These are phyloP conservation scores for Chytriomyces confervae DNA, from an alignment of 192 early-diverging fungal species.

Conservation along the genomic window DNA sequence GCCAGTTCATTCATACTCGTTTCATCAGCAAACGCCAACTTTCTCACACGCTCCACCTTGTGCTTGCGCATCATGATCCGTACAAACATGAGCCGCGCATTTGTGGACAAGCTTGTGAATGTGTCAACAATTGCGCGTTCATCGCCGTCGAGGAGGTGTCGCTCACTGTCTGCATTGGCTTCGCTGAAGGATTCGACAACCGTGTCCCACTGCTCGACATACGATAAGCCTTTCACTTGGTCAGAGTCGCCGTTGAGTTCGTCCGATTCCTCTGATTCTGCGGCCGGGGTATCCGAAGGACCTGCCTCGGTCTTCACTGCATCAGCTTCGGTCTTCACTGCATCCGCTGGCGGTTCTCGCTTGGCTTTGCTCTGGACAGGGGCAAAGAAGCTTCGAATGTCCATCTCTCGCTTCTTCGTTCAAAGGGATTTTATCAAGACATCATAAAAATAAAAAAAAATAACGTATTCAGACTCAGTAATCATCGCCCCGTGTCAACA, in stretches of 20 bases:
- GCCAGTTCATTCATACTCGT: background rate
- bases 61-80: conserved; percentile 22
- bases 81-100: background rate
- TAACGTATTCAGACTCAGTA: conserved; percentile 47
- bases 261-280: background rate
- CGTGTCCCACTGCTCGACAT: conserved; percentile 30
- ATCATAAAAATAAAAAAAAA: background rate
- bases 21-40: background rate
- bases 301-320: background rate
- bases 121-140: background rate
- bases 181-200: conserved; percentile 22
- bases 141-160: conserved; percentile 27
- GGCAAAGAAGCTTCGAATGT: conserved; percentile 11
- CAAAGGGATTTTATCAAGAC: background rate
- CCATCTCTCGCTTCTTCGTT: background rate
- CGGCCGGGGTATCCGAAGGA: background rate
- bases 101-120: conserved; percentile 11
- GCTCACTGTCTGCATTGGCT: background rate
- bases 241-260: conserved; percentile 4
- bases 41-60: conserved; percentile 25
- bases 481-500: conserved; percentile 75
- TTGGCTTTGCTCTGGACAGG: background rate
- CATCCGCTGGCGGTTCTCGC: background rate
- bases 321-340: background rate
- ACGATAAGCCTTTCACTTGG: conserved; percentile 12